These are phyloP conservation scores for Ceratocystis ficicola DNA, from an alignment of 2,329 filamentous ascomycete species.

Conservation along the genomic window DNA sequence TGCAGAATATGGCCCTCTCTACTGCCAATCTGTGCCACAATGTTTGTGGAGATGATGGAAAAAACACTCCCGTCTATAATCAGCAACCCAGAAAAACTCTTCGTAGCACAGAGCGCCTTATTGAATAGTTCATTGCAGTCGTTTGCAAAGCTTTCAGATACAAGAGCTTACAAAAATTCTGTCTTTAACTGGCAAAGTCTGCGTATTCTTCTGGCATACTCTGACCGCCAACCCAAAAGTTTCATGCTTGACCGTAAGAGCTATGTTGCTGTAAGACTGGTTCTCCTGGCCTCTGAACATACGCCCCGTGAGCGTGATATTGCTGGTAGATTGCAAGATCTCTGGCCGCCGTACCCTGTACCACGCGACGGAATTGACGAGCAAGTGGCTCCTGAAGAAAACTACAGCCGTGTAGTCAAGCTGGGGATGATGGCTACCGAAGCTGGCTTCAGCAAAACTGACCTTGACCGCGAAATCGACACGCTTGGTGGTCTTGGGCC, in stretches of 20 bases:
- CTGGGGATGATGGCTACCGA: conserved; percentile 44
- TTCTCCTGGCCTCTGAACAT: conserved; percentile 44
- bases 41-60: conserved; percentile 28
- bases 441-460: conserved; percentile 40
- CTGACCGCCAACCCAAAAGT: conserved; percentile 36
- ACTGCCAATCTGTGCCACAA: conserved; percentile 27
- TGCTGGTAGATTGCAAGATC: conserved; percentile 37
- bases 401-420: conserved; percentile 41
- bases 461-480: conserved; percentile 38
- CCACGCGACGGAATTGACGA: conserved; percentile 50
- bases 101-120: conserved; percentile 27
- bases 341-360: conserved; percentile 50
- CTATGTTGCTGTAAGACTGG: conserved; percentile 43
- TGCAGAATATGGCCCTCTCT: conserved; percentile 27
- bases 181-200: conserved; percentile 47
- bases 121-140: conserved; percentile 31
- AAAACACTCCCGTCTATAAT: conserved; percentile 23
- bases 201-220: conserved; percentile 41
- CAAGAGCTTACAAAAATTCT: conserved; percentile 31
- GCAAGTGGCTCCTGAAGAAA: conserved; percentile 38
- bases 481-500: conserved; percentile 41
- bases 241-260: conserved; percentile 40
- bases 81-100: conserved; percentile 22
- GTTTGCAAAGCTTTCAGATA: conserved; percentile 29
- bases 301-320: conserved; percentile 39